Percentiles rank a stretch among this genome's conserved stretches.
Conservation (phyloP, 2,329 filamentous ascomycete species). For the Rhinocladiella mackenziei region DNA sequence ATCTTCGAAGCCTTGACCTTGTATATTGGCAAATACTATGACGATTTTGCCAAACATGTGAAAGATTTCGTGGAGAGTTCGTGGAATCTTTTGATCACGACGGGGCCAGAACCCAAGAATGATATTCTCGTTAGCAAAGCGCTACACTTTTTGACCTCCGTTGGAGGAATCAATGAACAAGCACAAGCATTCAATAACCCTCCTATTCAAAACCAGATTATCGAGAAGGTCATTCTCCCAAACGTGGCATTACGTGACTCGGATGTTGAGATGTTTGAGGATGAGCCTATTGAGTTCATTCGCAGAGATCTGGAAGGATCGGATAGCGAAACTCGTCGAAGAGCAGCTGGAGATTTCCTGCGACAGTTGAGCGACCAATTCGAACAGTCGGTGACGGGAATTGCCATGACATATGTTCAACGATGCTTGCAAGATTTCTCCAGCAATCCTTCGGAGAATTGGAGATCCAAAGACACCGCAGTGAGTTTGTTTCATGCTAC, state of each 20-base stretch:
- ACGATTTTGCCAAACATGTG: constrained; percentile 79
- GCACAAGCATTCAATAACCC: constrained; percentile 81
- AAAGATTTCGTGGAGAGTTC: constrained; percentile 82
- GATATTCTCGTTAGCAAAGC: constrained; percentile 93
- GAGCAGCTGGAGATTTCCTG: constrained; percentile 92
- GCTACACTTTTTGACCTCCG: constrained; percentile 86
- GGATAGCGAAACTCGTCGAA: constrained; percentile 85
- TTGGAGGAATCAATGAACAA: constrained; percentile 73
- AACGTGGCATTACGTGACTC: constrained; percentile 90
- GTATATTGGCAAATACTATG: constrained; percentile 91
- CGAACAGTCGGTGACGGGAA: constrained; percentile 74
- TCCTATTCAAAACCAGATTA: constrained; percentile 74
- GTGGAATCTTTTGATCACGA: constrained; percentile 84
- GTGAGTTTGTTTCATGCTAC: constrained; percentile 94
- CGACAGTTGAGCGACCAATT: constrained; percentile 85
- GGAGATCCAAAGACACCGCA: constrained; percentile 98
- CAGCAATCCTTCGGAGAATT: constrained; percentile 65
- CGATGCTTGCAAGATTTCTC: constrained; percentile 75
- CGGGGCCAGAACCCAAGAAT: constrained; percentile 84
- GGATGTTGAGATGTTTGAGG: constrained; percentile 93
- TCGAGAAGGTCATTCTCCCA: constrained; percentile 92
- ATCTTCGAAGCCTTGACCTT: constrained; percentile 89
- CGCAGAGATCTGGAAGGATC: constrained; percentile 91
- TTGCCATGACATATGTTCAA: constrained; percentile 82
- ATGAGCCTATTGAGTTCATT: constrained; percentile 98